A percentile compares a stretch with the other conserved stretches of the same genome.
phyloP scores from a whole-genome alignment of 2,329 filamentous ascomycete genomes.

The Phaeosphaeria sp. region DNA sequence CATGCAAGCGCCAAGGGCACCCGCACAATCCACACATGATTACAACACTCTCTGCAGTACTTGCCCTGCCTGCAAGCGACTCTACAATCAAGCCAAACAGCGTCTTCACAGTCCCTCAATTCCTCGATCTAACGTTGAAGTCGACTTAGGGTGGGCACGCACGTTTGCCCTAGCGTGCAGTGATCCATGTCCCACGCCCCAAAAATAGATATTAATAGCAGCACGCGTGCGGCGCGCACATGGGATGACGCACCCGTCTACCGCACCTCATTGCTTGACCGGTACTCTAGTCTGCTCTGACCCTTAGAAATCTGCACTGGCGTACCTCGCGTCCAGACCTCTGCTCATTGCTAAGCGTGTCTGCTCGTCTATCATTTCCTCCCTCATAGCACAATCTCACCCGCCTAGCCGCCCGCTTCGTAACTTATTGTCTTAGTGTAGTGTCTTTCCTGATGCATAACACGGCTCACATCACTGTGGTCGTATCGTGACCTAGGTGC shows the following conservation, averaged over 20 bases:
- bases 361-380: conserved; percentile 9
- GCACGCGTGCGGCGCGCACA: conserved; percentile 10
- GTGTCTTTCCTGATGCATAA: conserved; percentile 17
- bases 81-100: conserved; percentile 1
- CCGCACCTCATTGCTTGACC: conserved; percentile 13
- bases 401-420: conserved; percentile 35
- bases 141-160: conserved; percentile 24
- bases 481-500: neutral
- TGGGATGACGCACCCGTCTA: conserved; percentile 20
- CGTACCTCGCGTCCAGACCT: conserved; percentile 15
- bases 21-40: neutral
- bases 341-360: conserved; percentile 21
- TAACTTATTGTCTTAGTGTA: neutral
- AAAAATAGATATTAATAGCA: conserved; percentile 24
- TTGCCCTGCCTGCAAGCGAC: conserved; percentile 7
- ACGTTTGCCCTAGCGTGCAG: conserved; percentile 16
- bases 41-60: neutral
- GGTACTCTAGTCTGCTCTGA: conserved; percentile 2
- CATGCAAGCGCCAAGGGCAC: neutral
- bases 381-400: conserved; percentile 27
- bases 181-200: conserved; percentile 15
- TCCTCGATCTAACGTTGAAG: conserved; percentile 14
- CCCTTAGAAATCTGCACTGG: neutral
- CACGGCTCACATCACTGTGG: neutral
- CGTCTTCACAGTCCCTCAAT: conserved; percentile 3